Conservation (phyloP, 371 early-diverging fungal genomes). For the Apophysomyces ossiformis region DNA sequence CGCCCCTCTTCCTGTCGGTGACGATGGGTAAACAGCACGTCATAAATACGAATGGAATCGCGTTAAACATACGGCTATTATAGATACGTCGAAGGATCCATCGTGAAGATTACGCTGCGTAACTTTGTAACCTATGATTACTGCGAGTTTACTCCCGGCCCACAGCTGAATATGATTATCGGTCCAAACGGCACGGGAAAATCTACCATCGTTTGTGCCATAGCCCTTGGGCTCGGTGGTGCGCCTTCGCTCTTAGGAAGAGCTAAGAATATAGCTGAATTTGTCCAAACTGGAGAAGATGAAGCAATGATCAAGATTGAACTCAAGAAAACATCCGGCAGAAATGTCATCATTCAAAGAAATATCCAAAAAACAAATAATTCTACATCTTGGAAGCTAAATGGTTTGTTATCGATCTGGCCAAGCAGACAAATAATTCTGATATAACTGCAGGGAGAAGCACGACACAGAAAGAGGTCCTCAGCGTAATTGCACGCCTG, state of each 20-base stretch:
- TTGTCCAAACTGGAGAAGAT: conserved; percentile 89
- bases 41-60: background rate
- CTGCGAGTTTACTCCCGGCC: conserved; percentile 87
- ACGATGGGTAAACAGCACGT: conserved; percentile 6
- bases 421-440: background rate
- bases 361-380: conserved; percentile 72
- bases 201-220: conserved; percentile 96
- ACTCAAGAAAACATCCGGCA: conserved; percentile 57
- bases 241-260: conserved; percentile 83
- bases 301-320: conserved; percentile 83
- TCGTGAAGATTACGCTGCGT: conserved; percentile 76
- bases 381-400: conserved; percentile 76
- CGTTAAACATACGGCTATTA: background rate
- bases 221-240: conserved; percentile 96
- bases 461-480: conserved; percentile 67
- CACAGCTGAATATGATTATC: conserved; percentile 96
- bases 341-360: conserved; percentile 70
- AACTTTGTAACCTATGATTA: conserved; percentile 95
- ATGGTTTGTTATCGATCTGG: conserved; percentile 58
- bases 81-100: conserved; percentile 74
- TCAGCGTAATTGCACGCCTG: conserved; percentile 58
- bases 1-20: conserved; percentile 6
- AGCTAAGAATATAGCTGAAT: conserved; percentile 87
- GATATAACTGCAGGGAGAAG: conserved; percentile 47
- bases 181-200: conserved; percentile 99